A percentile compares a stretch with the other conserved stretches of the same genome.
Evolutionary conservation across 768 basidiomycete species (phyloP).

Genomic region (Calocybe cyanea): DNA sequence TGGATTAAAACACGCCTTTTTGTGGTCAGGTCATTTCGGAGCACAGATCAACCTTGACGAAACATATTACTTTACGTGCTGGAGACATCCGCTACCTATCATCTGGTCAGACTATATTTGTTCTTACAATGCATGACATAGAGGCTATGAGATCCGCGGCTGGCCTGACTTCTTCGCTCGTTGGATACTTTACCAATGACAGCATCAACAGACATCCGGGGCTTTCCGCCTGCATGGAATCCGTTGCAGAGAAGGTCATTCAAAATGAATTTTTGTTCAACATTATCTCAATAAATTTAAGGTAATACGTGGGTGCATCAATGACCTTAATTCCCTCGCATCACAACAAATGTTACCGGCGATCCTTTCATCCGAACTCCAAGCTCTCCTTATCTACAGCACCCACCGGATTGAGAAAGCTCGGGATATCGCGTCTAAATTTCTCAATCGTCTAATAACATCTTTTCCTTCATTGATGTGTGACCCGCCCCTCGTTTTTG

Average conservation of each 20-base stretch:
- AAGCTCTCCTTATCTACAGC: slow-evolving; percentile 68
- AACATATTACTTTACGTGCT: slow-evolving; percentile 60
- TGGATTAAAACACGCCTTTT: background rate
- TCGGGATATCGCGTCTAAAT: slow-evolving; percentile 78
- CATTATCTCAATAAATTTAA: slow-evolving; percentile 24
- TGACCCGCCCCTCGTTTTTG: slow-evolving; percentile 79
- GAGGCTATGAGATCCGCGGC: slow-evolving; percentile 82
- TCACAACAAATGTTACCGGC: slow-evolving; percentile 75
- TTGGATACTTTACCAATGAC: slow-evolving; percentile 85
- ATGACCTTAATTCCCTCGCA: slow-evolving; percentile 68
- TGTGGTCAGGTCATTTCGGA: slow-evolving; percentile 58
- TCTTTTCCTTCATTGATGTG: slow-evolving; percentile 96
- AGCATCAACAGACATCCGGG: slow-evolving; percentile 70
- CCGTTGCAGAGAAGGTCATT: slow-evolving; percentile 77
- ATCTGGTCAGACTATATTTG: slow-evolving; percentile 80
- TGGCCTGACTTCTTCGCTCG: slow-evolving; percentile 77
- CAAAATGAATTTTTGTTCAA: slow-evolving; percentile 1
- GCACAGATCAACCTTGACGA: slow-evolving; percentile 62
- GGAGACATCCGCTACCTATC: slow-evolving; percentile 72
- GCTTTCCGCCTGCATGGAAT: slow-evolving; percentile 76
- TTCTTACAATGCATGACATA: slow-evolving; percentile 82
- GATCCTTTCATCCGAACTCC: slow-evolving; percentile 68
- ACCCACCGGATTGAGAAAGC: slow-evolving; percentile 82
- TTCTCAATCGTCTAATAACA: slow-evolving; percentile 79
- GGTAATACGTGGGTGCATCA: slow-evolving; percentile 77